Percentiles rank a stretch among this genome's conserved stretches.
phyloP scores from a whole-genome alignment of 2,329 filamentous ascomycete genomes.

The Colletotrichum graminicola region DNA sequence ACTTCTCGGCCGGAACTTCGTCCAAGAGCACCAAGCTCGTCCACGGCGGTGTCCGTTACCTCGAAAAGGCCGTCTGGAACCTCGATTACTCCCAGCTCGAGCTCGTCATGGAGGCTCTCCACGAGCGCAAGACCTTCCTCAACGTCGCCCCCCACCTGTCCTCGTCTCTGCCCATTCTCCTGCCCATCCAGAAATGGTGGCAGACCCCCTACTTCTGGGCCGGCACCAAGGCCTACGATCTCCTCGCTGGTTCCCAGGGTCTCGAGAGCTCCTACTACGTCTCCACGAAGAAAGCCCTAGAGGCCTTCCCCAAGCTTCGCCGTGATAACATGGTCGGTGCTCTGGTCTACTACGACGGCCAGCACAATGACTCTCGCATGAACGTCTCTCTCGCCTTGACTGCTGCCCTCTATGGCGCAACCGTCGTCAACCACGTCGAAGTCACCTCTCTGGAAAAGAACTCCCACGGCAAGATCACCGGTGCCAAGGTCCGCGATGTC shows the following conservation, averaged over 20 bases:
- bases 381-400: constrained; percentile 87
- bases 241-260: constrained; percentile 83
- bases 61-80: constrained; percentile 89
- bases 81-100: constrained; percentile 86
- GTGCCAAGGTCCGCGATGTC: constrained; percentile 68
- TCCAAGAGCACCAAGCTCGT: constrained; percentile 91
- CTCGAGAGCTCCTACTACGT: constrained; percentile 88
- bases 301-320: constrained; percentile 83
- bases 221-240: constrained; percentile 82
- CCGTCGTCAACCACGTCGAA: constrained; percentile 84
- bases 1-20: constrained; percentile 85
- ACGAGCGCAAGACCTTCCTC: constrained; percentile 86
- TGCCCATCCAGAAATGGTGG: constrained; percentile 86
- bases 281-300: constrained; percentile 80
- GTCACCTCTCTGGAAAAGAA: constrained; percentile 82
- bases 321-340: constrained; percentile 80
- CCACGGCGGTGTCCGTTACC: constrained; percentile 85
- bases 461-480: constrained; percentile 74
- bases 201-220: constrained; percentile 81
- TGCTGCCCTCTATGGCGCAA: constrained; percentile 82
- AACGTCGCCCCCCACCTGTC: constrained; percentile 87
- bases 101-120: constrained; percentile 84
- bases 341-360: constrained; percentile 88
- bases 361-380: constrained; percentile 90
- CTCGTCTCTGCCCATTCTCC: constrained; percentile 84